Conservation (phyloP, 352 stramenopile genomes). For the Phytopythium kandeliae region DNA sequence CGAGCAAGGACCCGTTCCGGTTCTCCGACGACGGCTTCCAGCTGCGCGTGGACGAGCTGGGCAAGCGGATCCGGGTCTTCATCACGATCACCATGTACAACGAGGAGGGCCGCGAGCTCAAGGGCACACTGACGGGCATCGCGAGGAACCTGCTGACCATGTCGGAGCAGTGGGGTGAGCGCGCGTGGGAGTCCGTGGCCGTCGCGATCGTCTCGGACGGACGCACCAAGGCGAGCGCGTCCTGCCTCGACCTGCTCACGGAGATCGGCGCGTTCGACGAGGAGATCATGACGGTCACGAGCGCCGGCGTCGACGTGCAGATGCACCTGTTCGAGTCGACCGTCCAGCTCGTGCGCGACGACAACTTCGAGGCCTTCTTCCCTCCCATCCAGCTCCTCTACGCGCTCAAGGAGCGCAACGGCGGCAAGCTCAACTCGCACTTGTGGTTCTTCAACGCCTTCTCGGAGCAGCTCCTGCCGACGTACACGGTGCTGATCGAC, state of each 20-base stretch:
- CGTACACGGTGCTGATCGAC: slow-evolving; percentile 81
- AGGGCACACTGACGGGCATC: slow-evolving; percentile 69
- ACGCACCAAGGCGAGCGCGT: slow-evolving; percentile 60
- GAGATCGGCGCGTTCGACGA: slow-evolving; percentile 78
- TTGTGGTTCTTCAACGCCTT: slow-evolving; percentile 84
- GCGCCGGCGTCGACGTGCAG: slow-evolving; percentile 69
- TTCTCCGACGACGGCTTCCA: slow-evolving; percentile 78
- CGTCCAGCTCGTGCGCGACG: slow-evolving; percentile 65
- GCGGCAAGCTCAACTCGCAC: slow-evolving; percentile 81
- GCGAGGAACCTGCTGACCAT: slow-evolving; percentile 74
- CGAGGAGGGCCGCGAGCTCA: slow-evolving; percentile 58
- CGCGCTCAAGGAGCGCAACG: slow-evolving; percentile 79
- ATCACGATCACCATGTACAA: slow-evolving; percentile 88
- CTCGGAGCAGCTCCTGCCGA: slow-evolving; percentile 74
- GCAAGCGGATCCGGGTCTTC: slow-evolving; percentile 64
- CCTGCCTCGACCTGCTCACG: slow-evolving; percentile 77
- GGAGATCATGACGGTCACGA: slow-evolving; percentile 81
- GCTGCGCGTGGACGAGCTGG: slow-evolving; percentile 68
- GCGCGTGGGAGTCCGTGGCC: slow-evolving; percentile 78
- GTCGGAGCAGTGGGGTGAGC: slow-evolving; percentile 39
- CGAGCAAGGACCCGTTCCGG: slow-evolving; percentile 33
- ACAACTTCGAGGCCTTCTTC: slow-evolving; percentile 55
- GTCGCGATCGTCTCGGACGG: slow-evolving; percentile 79
- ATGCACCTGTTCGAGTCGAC: slow-evolving; percentile 85
- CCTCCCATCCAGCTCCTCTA: slow-evolving; percentile 74